Base-by-base conservation (phyloP, 768 basidiomycete species). In the Artomyces pyxidatus region DNA sequence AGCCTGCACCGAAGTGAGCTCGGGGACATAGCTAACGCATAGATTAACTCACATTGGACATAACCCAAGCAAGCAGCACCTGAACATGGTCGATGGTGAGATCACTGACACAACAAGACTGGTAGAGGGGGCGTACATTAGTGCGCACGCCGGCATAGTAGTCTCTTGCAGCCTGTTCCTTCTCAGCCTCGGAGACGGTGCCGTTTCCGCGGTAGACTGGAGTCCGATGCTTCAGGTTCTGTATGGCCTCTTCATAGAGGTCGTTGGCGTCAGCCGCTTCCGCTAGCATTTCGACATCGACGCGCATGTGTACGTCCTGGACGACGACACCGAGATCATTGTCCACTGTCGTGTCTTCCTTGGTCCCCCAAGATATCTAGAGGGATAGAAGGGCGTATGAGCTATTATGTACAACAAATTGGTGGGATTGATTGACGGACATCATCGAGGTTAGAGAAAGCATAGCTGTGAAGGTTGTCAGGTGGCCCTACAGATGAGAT, bases 311-410 rank as follows among this genome's bases (percentile, higher is more conserved):
- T 23, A 77, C 81, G 59, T 92, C 83, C 60, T 90, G 87, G 32
- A 81, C 78, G 41, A 93, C 88, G 6, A 81, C 80, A 9, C 91
- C 91, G 16, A 96, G 79, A 61, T 95, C 91, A 0, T 77, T 75
- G 45, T 86, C 83, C 0, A 77, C 74, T 3, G 74, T 68, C 8
- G 77, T 76, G 55, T 91, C 88, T 66, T 91, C 87, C 65, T 97
- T 97, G n/a, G 93, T 97, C 5, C 93, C 93, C 93, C 93, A 90
- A 22, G 89, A 89, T 37, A 89, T 88, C 85, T 88, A 59, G 4
- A 47, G 19, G 26, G 1, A 16, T 2, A 43, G 25, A 30, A 21
- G 39, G 21, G 40, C 41, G 27, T 37, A 47, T 47, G 30, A 23
- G 42, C 14, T n/a, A 21, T 14, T 50, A 26, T 43, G 58, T n/a